phyloP scores from a whole-genome alignment of 176 grass and related monocot species.

The Tuctoria greenei region DNA sequence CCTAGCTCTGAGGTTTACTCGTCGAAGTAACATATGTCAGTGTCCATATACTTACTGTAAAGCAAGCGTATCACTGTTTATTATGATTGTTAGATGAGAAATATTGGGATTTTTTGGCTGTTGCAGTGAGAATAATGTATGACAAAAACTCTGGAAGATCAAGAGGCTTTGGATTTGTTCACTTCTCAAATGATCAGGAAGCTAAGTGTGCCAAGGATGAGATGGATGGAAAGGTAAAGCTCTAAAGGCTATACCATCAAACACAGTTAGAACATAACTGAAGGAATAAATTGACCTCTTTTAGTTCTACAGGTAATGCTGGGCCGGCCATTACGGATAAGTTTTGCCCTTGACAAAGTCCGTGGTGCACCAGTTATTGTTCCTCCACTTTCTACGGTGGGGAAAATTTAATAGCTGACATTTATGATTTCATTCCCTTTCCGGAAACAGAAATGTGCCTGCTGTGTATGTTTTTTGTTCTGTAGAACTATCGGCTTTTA shows the following conservation, averaged over 20 bases:
- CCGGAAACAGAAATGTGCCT: not conserved
- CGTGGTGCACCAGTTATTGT: conserved; percentile 60
- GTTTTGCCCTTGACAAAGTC: conserved; percentile 82
- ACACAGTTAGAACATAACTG: conserved; percentile 3
- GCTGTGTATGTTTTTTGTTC: not conserved
- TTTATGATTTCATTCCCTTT: conserved; percentile 17
- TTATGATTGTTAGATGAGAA: conserved; percentile 13
- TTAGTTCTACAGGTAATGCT: conserved; percentile 65
- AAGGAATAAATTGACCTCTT: conserved; percentile 18
- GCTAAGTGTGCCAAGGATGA: conserved; percentile 72
- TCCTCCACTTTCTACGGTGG: conserved; percentile 52
- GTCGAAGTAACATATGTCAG: too few relatives aligned
- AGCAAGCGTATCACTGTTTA: conserved; percentile 11
- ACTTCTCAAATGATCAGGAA: conserved; percentile 70
- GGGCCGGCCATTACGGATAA: conserved; percentile 71
- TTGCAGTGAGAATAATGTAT: conserved; percentile 80
- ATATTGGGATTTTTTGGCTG: conserved; percentile 30
- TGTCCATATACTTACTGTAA: too few relatives aligned
- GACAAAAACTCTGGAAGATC: conserved; percentile 90
- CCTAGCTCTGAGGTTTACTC: too few relatives aligned
- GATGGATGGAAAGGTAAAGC: conserved; percentile 90
- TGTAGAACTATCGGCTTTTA: conserved; percentile 9
- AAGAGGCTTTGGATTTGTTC: conserved; percentile 91
- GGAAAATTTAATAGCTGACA: conserved; percentile 36
- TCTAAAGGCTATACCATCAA: not conserved